Evolutionary conservation across 257 asterid species (phyloP), one percentile per base, ranked within the genome.

Genomic region (Solanum megistacrolobum): DNA sequence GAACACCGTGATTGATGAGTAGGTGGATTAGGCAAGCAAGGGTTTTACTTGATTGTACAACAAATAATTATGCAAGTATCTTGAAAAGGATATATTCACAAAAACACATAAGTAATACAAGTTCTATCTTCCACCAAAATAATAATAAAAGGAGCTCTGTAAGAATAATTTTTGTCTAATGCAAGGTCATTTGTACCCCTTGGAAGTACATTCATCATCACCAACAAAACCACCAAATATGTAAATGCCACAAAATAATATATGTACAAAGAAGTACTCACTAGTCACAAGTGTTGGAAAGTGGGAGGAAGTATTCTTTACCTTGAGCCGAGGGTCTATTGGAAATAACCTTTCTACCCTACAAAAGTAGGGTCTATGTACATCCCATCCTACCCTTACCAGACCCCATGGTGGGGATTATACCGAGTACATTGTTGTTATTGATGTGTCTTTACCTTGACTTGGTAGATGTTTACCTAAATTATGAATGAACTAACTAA

Each of bases 391-490:
- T 60, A 0, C 27, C 69, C 13, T 48, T 48, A 48, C 21, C 21
- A 48, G 0, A 55, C 5, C 66, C 66, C 66, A 55, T 55, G 25
- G 11, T 55, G 66, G 71, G 7, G 7, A 62, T 9, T n/a, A n/a
- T n/a, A 62, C 31, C 0, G 31, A 9, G 71, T 23, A 62, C 69
- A 7, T 62, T 62, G 69, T 23, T 62, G 71, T n/a, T 58, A 13
- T 46, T 55, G 65, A 55, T 18, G 35, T 1, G 6, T 66, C 10
- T 66, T 66, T 66, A 66, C 74, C 74, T 66, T 66, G 74, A 66
- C 0, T 4, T 0, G 0, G 6, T 23, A 62, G 0, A 62, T 9
- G 31, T 4, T 62, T 62, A 23, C 7, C 71, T 21, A 58, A 58
- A 58, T 0, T 58, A 58, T 58, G 68, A 16, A 0, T n/a, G 16